Evolutionary conservation across 306 rosid genomes (phyloP).

Genomic region (Acacia crassicarpa): DNA sequence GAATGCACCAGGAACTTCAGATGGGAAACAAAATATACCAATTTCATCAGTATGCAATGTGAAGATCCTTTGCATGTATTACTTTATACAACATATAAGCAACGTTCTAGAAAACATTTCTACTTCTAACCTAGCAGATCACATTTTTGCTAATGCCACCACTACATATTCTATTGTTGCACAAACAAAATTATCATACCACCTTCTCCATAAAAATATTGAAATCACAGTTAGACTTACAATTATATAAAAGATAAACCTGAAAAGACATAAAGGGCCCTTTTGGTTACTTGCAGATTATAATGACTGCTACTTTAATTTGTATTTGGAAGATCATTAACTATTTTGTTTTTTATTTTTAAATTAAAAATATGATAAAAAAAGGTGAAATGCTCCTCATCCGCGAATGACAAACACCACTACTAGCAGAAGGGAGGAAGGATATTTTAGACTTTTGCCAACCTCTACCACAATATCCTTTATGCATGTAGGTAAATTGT

Average conservation of each 20-base stretch:
- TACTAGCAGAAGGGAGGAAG: not conserved
- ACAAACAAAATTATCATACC: not conserved
- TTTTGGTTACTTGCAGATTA: not conserved
- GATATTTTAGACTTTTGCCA: not conserved
- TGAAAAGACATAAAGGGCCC: too few species aligned
- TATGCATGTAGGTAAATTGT: not conserved
- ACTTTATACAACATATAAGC: too few species aligned
- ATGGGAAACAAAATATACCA: not conserved
- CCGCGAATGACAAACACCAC: not conserved
- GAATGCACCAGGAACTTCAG: slow-evolving; percentile 17
- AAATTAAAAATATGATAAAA: not conserved
- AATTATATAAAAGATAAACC: too few species aligned
- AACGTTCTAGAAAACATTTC: too few species aligned
- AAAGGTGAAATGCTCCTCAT: not conserved
- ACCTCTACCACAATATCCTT: not conserved
- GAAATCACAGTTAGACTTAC: too few species aligned
- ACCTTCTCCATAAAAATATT: not conserved
- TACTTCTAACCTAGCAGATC: too few species aligned
- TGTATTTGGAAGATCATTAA: not conserved
- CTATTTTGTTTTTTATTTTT: not conserved
- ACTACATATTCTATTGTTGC: not conserved
- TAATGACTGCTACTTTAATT: not conserved
- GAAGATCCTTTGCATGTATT: not conserved
- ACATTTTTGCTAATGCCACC: too few species aligned
- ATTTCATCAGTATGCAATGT: not conserved